Evolutionary conservation across 345 rosid species (phyloP).

Genomic region (Reutealis trisperma): DNA sequence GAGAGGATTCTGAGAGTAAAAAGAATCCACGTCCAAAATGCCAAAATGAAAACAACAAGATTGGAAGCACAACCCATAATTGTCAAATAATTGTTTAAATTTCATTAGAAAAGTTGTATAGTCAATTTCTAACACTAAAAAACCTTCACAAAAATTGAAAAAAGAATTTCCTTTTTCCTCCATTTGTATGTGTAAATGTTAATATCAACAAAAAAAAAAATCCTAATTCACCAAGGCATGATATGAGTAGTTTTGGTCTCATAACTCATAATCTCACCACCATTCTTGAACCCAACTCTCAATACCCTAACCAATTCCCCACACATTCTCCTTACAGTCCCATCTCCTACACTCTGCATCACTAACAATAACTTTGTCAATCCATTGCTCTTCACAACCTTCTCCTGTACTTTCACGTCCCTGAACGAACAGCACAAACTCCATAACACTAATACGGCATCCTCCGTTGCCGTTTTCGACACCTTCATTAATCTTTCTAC

Average conservation of each 20-base stretch:
- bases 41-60: too few species aligned
- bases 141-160: too few species aligned
- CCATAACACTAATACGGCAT: slow-evolving; percentile 30
- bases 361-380: slow-evolving; percentile 23
- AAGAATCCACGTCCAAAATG: too few species aligned
- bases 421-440: slow-evolving; percentile 19
- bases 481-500: slow-evolving; percentile 29
- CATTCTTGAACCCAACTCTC: slow-evolving; percentile 18
- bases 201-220: not conserved
- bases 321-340: slow-evolving; percentile 21
- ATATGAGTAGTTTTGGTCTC: slow-evolving; percentile 49
- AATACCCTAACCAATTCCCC: slow-evolving; percentile 30
- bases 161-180: not conserved
- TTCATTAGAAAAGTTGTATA: not conserved
- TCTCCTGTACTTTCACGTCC: slow-evolving; percentile 26
- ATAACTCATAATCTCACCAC: slow-evolving; percentile 22
- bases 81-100: not conserved
- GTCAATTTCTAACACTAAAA: not conserved
- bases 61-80: too few species aligned
- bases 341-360: slow-evolving; percentile 34
- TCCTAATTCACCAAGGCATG: slow-evolving; percentile 33
- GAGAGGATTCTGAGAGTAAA: too few species aligned
- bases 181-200: not conserved
- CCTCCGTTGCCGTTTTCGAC: slow-evolving; percentile 29
- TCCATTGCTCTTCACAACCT: slow-evolving; percentile 22